Evolutionary conservation across 2,329 filamentous ascomycete genomes (phyloP), one percentile per base, ranked within the genome.

Genomic region (Fusarium goolgardi): DNA sequence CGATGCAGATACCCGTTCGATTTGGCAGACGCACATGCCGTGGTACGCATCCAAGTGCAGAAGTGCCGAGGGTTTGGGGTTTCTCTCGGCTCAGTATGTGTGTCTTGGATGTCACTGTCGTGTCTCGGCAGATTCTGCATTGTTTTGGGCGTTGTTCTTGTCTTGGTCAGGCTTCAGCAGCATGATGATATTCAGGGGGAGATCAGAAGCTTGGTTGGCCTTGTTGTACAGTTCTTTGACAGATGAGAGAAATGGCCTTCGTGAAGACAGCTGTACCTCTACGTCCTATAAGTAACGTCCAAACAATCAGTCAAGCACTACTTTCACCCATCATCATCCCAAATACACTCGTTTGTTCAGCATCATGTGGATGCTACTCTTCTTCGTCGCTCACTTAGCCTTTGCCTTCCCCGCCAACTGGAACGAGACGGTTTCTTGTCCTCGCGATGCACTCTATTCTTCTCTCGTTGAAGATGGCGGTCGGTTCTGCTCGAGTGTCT

Each of bases 401-500:
- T 43, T n/a, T 47, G 59, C 27, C n/a, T 71, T 60, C 25, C 72
- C 39, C 2, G 53, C 57, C 21, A 59, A 55, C 25, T 70, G 67
- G 67, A 68, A 73, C 20, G 46, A 51, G 6, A 69, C 67, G 10
- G 32, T 46, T 7, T 54, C 70, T 1, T 79, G 77, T 54, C 67
- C 69, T 2, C 69, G 58, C 5, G 77, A 79, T 49, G 61, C 65
- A 5, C 71, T 79, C 12, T 79, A 76, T 53, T 74, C 72, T 1
- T 77, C 77, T 1, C 70, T 79, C 10, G 43, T 65, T 8, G 54
- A 58, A 25, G 59, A 75, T n/a, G 75, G 73, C 1, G 55, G 60
- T 27, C 52, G 65, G 0, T 79, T 77, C 32, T 79, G 77, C 54
- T 75, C 73, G 1, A 71, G 66, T 61, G 54, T 79, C 21, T 41